These are phyloP conservation scores for Ascobolus immersus DNA, from an alignment of 495 filamentous ascomycete species.

Conservation along the genomic window DNA sequence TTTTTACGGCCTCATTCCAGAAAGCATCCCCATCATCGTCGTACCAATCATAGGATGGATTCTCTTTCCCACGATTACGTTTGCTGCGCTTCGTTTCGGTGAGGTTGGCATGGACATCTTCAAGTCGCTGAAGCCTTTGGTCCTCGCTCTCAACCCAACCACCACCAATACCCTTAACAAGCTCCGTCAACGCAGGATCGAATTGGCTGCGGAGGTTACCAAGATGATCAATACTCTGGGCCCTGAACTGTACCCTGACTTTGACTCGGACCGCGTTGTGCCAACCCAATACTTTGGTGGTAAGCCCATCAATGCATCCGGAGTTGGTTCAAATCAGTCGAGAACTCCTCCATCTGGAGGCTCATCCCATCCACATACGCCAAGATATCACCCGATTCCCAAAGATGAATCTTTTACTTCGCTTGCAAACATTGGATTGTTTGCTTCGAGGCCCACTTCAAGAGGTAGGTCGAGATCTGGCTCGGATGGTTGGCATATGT, in stretches of 20 bases:
- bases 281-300: too few species aligned
- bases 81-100: conserved; percentile 80
- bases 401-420: conserved; percentile 83
- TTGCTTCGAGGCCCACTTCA: conserved; percentile 57
- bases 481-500: too few species aligned
- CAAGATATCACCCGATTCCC: conserved; percentile 26
- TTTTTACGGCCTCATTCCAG: conserved; percentile 50
- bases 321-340: too few species aligned
- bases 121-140: conserved; percentile 74
- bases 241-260: conserved; percentile 91
- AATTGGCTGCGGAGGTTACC: conserved; percentile 59
- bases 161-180: conserved; percentile 62
- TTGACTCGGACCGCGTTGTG: conserved; percentile 60
- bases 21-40: conserved; percentile 56
- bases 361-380: conserved; percentile 19
- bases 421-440: conserved; percentile 61
- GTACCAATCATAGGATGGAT: conserved; percentile 45
- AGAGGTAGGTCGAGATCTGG: conserved; percentile 39
- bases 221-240: conserved; percentile 84
- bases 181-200: conserved; percentile 44
- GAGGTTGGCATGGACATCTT: conserved; percentile 95
- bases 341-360: too few species aligned
- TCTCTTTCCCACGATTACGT: conserved; percentile 70
- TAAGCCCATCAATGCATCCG: conserved; percentile 29
- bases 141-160: conserved; percentile 66